Evolutionary conservation across 371 early-diverging fungal genomes (phyloP).

Genomic region (Capillidium rhysosporum): DNA sequence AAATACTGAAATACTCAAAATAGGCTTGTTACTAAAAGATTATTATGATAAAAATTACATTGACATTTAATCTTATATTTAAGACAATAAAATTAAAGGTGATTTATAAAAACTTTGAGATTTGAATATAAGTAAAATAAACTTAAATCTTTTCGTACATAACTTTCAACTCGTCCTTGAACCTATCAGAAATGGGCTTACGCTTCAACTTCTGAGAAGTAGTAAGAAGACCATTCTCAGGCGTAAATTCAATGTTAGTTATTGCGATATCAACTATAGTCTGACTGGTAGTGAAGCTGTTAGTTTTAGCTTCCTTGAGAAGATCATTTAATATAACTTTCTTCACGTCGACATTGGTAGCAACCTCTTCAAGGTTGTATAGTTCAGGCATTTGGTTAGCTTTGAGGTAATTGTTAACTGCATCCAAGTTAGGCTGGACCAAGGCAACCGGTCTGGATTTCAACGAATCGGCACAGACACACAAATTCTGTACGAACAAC

Average conservation of each 20-base stretch:
- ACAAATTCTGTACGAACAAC: slow-evolving; percentile 32
- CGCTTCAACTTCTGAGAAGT: slow-evolving; percentile 88
- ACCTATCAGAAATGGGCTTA: slow-evolving; percentile 39
- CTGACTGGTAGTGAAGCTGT: slow-evolving; percentile 50
- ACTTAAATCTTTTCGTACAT: too few species aligned
- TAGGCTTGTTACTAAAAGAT: too few species aligned
- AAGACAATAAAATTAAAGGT: too few species aligned
- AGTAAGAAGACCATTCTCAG: slow-evolving; percentile 67
- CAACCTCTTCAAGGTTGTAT: background rate
- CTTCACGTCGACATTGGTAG: background rate
- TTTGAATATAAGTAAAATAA: too few species aligned
- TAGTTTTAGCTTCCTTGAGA: slow-evolving; percentile 21
- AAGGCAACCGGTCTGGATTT: slow-evolving; percentile 38
- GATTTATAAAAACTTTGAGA: too few species aligned
- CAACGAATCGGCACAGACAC: slow-evolving; percentile 65
- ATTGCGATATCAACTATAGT: slow-evolving; percentile 40
- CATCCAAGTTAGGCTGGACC: slow-evolving; percentile 9
- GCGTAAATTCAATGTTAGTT: slow-evolving; percentile 63
- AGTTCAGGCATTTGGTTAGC: background rate
- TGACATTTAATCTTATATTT: too few species aligned
- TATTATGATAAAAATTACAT: too few species aligned
- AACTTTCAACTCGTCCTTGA: slow-evolving; percentile 29
- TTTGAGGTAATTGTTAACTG: background rate
- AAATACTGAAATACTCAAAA: too few species aligned
- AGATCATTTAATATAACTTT: slow-evolving; percentile 14